Evolutionary conservation across 768 basidiomycete genomes (phyloP), one percentile per base, ranked within the genome.

Genomic region (Phaeolepiota aurea): DNA sequence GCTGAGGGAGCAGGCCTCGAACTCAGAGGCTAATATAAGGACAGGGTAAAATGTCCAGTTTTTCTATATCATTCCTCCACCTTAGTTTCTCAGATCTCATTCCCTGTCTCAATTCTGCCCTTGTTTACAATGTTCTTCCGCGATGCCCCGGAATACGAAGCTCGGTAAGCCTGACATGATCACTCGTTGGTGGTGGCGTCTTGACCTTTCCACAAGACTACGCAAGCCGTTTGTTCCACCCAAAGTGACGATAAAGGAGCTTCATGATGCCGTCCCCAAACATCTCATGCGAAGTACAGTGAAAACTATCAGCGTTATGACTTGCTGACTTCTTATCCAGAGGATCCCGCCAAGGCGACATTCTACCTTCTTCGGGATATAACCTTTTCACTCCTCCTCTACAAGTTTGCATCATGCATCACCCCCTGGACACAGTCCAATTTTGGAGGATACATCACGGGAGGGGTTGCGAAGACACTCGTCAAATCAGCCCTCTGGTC

Each of bases 181-280:
- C n/a, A n/a, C n/a, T n/a, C n/a, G n/a, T n/a, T n/a, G n/a, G n/a
- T n/a, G n/a, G n/a, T n/a, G n/a, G n/a, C n/a, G n/a, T n/a, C n/a
- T n/a, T n/a, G n/a, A n/a, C n/a, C 9, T 10, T 31, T 31, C 9
- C 28, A 31, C 7, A n/a, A 73, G 72, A 44, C 54, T 69, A 32
- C 53, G 56, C 23, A 65, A 56, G 45, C 68, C 73, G 2, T 79
- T 76, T 51, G 53, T 53, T 14, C 76, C 75, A 7, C 74, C 76
- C 2, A 64, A 54, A 10, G 60, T 68, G 11, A 71, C 69, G 0
- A 54, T 77, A 31, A 76, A 75, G 53, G 67, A 76, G 38, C 59
- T 78, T 38, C 74, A 74, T 41, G 68, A 72, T 45, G 73, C 70
- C 3, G 74, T 77, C n/a, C 75, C 76, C 1, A 76, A 72, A 54